A percentile compares a stretch with the other conserved stretches of the same genome.
phyloP scores from a whole-genome alignment of 306 rosid genomes.

The Sechiopsis laciniata region DNA sequence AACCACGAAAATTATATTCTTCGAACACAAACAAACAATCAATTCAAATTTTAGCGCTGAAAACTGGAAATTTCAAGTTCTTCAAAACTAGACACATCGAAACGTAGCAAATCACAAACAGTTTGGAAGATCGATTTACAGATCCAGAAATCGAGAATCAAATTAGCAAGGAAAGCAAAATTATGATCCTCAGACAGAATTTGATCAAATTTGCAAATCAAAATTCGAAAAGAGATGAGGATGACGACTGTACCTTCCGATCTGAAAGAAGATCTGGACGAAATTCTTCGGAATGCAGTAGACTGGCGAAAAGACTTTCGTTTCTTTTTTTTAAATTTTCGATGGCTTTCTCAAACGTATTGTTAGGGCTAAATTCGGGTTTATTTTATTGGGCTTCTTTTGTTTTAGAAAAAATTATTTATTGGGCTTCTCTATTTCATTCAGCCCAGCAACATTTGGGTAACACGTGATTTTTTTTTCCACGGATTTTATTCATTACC shows the following conservation, averaged over 20 bases:
- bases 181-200: background rate
- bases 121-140: background rate
- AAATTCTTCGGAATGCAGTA: constrained; percentile 11
- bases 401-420: too few relatives aligned
- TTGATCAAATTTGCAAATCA: background rate
- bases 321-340: background rate
- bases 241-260: constrained; percentile 11
- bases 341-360: background rate
- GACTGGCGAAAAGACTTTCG: background rate
- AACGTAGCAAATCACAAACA: background rate
- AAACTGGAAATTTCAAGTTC: background rate
- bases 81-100: background rate
- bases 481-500: too few relatives aligned
- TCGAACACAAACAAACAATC: background rate
- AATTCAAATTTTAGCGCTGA: background rate
- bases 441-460: background rate
- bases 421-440: background rate
- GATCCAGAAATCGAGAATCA: background rate
- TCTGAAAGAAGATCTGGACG: constrained; percentile 15
- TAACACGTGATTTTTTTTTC: too few relatives aligned
- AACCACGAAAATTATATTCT: background rate
- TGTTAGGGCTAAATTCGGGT: background rate
- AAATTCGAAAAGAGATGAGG: background rate
- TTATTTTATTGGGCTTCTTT: background rate
- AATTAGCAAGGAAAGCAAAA: background rate